Conservation (phyloP, 192 early-diverging fungal genomes). For the Lobosporangium transversale region DNA sequence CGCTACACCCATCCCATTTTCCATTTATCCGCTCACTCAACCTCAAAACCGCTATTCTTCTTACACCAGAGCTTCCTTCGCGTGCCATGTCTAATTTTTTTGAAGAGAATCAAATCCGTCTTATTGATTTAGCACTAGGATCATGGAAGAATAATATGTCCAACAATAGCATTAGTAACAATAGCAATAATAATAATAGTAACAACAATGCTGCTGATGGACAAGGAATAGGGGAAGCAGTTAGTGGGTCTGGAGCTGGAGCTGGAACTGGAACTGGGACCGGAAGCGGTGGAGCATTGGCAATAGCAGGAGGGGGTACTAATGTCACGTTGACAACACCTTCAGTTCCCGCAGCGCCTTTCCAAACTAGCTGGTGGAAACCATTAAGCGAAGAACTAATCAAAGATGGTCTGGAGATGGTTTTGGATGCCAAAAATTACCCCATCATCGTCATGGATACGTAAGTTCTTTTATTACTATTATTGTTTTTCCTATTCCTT, state of each 20-base stretch:
- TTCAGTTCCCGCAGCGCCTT: constrained; percentile 41
- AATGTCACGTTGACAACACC: constrained; percentile 10
- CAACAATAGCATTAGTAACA: constrained; percentile 22
- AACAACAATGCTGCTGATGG: not conserved
- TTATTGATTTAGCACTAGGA: constrained; percentile 56
- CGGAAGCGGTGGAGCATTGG: not conserved
- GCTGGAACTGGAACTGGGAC: no score
- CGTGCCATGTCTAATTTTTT: constrained; percentile 77
- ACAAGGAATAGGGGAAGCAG: no score
- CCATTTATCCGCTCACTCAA: constrained; percentile 82
- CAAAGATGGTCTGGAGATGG: constrained; percentile 92
- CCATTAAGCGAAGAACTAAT: constrained; percentile 94
- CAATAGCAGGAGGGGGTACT: not conserved
- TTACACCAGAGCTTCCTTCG: constrained; percentile 86
- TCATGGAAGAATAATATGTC: constrained; percentile 41
- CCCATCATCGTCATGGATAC: constrained; percentile 94
- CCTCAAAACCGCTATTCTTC: constrained; percentile 82
- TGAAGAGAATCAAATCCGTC: constrained; percentile 72
- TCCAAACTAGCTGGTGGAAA: constrained; percentile 74
- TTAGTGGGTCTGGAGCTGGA: no score
- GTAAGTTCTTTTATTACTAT: constrained; percentile 55
- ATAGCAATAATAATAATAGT: constrained; percentile 1
- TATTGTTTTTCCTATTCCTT: no score
- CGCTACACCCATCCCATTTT: constrained; percentile 77
- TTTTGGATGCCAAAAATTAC: constrained; percentile 81